Evolutionary conservation across 225 moss, liverwort and hornwort species (phyloP).

Genomic region (Pleurozium schreberi): DNA sequence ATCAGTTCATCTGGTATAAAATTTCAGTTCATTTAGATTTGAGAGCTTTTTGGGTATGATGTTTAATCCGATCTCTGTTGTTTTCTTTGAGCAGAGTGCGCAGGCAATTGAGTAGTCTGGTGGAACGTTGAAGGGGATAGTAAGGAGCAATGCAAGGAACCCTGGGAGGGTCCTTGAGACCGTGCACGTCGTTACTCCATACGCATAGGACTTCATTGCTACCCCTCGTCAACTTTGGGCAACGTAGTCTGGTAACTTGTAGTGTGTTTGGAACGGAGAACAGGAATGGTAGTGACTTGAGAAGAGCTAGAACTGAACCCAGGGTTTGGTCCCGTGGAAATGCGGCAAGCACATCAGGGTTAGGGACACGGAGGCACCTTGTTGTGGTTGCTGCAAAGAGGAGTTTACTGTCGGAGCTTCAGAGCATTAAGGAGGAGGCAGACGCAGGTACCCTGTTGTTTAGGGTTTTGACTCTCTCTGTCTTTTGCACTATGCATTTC

Average conservation of each 20-base stretch:
- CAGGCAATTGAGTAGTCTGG: neutral
- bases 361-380: conserved; percentile 7
- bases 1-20: neutral
- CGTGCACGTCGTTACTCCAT: conserved; percentile 29
- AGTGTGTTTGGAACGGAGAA: neutral
- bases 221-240: neutral
- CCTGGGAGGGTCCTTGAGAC: conserved; percentile 29
- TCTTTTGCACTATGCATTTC: neutral
- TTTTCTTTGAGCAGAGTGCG: neutral
- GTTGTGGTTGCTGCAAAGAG: conserved; percentile 25
- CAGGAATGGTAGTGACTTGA: neutral
- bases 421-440: conserved; percentile 51
- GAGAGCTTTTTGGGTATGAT: neutral
- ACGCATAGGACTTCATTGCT: neutral
- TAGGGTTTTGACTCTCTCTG: neutral
- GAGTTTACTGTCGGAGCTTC: conserved; percentile 58
- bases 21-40: neutral
- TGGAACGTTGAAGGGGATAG: neutral
- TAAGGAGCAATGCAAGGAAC: conserved; percentile 27
- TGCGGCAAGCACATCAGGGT: neutral
- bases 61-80: neutral
- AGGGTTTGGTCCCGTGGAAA: conserved; percentile 1
- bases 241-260: neutral
- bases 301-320: neutral
- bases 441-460: conserved; percentile 21